A percentile compares a stretch with the other conserved stretches of the same genome.
Conservation (phyloP, 1,284 basidiomycete species). For the Puccinia coronata region DNA sequence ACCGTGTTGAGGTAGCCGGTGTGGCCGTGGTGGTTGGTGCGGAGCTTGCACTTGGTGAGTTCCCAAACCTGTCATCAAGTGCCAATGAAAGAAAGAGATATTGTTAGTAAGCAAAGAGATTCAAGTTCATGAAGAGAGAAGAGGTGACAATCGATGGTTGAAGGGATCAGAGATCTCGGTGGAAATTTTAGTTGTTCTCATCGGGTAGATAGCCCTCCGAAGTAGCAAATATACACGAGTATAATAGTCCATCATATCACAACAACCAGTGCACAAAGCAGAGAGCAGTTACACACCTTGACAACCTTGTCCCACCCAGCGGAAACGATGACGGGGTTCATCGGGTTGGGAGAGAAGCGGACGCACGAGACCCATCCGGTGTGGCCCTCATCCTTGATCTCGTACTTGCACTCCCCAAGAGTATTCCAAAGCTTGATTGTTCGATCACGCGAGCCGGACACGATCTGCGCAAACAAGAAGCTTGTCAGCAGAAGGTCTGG, state of each 20-base stretch:
- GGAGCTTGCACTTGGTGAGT: constrained; percentile 98
- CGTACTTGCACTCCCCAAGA: constrained; percentile 99
- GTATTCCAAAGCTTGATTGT: constrained; percentile 99
- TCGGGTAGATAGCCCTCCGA: constrained; percentile 69
- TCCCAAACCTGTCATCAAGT: constrained; percentile 89
- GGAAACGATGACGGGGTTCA: constrained; percentile 98
- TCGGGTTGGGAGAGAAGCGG: constrained; percentile 96
- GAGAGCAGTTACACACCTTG: constrained; percentile 76
- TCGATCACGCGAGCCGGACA: constrained; percentile 93
- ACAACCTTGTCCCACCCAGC: constrained; percentile 99
- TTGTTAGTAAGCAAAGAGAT: neutral
- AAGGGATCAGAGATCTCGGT: constrained; percentile 73
- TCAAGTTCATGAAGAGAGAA: neutral
- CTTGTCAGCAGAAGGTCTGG: constrained; percentile 83
- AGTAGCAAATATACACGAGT: constrained; percentile 72
- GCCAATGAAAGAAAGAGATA: constrained; percentile 9
- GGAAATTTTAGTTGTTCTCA: constrained; percentile 69
- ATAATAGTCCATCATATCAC: constrained; percentile 63
- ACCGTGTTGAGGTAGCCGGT: constrained; percentile 99
- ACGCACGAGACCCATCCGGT: constrained; percentile 98
- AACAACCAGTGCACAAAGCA: constrained; percentile 33
- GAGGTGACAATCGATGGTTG: neutral
- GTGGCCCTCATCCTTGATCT: constrained; percentile 99
- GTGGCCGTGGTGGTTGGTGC: constrained; percentile 99
- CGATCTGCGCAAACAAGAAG: constrained; percentile 94